phyloP scores from a whole-genome alignment of 2,329 filamentous ascomycete species.

The Xylaria sp. region DNA sequence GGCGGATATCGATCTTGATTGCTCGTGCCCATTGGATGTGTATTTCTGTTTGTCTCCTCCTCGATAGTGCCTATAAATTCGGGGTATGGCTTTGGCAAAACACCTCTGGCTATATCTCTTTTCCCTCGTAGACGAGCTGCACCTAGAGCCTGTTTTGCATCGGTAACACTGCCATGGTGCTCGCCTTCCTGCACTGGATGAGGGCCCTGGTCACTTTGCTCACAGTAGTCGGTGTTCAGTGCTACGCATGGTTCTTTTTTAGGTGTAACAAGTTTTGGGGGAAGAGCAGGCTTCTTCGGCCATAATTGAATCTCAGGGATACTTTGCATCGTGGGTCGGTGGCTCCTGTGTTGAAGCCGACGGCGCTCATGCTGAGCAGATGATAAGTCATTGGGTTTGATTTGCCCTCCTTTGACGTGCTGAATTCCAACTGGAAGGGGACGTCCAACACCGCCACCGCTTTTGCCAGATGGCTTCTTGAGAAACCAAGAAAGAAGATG shows the following conservation, averaged over 20 bases:
- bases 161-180: constrained; percentile 14
- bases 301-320: constrained; percentile 27
- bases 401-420: constrained; percentile 31
- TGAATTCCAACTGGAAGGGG: constrained; percentile 29
- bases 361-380: constrained; percentile 25
- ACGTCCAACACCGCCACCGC: background rate
- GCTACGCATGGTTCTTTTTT: constrained; percentile 33
- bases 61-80: constrained; percentile 40
- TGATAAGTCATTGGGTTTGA: constrained; percentile 23
- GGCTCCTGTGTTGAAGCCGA: constrained; percentile 26
- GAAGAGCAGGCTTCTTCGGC: constrained; percentile 21
- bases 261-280: constrained; percentile 29
- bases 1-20: constrained; percentile 5
- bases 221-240: constrained; percentile 23
- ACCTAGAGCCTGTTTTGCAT: constrained; percentile 30
- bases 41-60: constrained; percentile 41
- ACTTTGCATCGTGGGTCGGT: constrained; percentile 30
- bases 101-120: constrained; percentile 37
- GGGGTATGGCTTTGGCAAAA: constrained; percentile 34
- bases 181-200: constrained; percentile 20
- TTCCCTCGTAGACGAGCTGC: constrained; percentile 34
- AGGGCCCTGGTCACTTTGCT: constrained; percentile 28
- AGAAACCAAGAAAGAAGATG: constrained; percentile 45
- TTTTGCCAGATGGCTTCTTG: constrained; percentile 36
- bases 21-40: constrained; percentile 17